Evolutionary conservation across 495 filamentous ascomycete species (phyloP).

Genomic region (Aspergillus conjunctus): DNA sequence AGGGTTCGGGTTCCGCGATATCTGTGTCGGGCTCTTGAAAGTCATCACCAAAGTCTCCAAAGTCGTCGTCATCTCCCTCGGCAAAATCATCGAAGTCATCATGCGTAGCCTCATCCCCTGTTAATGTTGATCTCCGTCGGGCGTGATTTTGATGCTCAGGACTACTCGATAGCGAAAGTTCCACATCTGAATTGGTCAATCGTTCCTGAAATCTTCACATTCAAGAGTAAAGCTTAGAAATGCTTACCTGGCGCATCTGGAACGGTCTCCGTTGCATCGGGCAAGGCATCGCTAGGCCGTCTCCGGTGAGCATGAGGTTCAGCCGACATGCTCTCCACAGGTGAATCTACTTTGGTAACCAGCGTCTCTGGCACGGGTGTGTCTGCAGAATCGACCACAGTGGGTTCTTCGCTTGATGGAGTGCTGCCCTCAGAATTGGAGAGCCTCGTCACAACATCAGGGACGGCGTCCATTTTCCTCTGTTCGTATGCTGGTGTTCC

Average conservation of each 20-base stretch:
- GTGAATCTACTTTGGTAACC: conserved; percentile 46
- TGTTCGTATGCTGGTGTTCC: conserved; percentile 77
- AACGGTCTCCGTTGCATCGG: conserved; percentile 50
- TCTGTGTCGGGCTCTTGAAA: conserved; percentile 67
- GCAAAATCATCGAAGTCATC: conserved; percentile 98
- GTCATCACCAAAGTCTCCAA: conserved; percentile 89
- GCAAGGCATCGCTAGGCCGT: conserved; percentile 50
- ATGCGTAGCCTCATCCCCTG: conserved; percentile 43
- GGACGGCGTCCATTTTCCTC: conserved; percentile 79
- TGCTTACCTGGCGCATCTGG: conserved; percentile 53
- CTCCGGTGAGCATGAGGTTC: conserved; percentile 45
- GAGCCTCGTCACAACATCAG: conserved; percentile 63
- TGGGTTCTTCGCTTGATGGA: conserved; percentile 26
- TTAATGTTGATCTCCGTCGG: conserved; percentile 24
- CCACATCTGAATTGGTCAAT: conserved; percentile 62
- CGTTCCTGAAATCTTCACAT: conserved; percentile 44
- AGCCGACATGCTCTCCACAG: conserved; percentile 37
- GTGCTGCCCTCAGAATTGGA: conserved; percentile 29
- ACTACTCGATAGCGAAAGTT: conserved; percentile 44
- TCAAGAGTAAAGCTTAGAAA: conserved; percentile 26
- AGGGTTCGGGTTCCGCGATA: conserved; percentile 40
- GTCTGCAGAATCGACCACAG: conserved; percentile 22
- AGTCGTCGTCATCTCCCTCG: conserved; percentile 75
- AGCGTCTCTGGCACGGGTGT: conserved; percentile 49
- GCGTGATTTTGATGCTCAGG: conserved; percentile 30